Conservation (phyloP, 148 eudicot genomes). For the Silene latifolia region DNA sequence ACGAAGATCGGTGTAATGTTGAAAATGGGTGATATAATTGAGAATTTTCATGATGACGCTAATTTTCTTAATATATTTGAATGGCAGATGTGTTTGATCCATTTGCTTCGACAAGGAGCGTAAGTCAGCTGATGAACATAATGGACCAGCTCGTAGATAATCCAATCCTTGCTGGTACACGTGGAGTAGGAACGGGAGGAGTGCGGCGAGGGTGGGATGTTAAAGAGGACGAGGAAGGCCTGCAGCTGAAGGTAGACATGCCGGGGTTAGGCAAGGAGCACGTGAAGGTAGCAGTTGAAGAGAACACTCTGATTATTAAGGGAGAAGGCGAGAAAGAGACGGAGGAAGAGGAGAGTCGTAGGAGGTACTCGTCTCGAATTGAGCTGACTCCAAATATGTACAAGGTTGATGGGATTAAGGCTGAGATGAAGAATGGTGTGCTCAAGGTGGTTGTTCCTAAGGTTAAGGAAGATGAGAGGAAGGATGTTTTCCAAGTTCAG, state of each 20-base stretch:
- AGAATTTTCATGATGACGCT: too few species aligned
- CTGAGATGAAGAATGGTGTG: constrained; percentile 67
- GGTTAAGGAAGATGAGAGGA: constrained; percentile 54
- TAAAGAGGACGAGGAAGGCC: constrained; percentile 49
- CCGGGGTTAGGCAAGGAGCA: constrained; percentile 73
- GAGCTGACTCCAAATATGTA: constrained; percentile 47
- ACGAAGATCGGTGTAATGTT: too few species aligned
- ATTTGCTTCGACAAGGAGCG: constrained; percentile 49
- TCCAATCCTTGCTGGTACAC: constrained; percentile 33
- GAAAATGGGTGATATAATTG: too few species aligned
- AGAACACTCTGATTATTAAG: constrained; percentile 53
- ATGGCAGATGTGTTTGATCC: constrained; percentile 70
- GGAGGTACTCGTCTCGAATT: constrained; percentile 50
- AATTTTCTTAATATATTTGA: neutral
- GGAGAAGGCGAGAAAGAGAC: constrained; percentile 49
- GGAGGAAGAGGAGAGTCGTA: constrained; percentile 37
- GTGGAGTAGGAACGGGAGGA: constrained; percentile 25
- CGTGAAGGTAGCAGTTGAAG: constrained; percentile 68
- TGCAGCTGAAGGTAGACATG: constrained; percentile 68
- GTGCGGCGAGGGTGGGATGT: constrained; percentile 55
- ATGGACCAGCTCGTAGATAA: constrained; percentile 61
- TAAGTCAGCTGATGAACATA: constrained; percentile 67
- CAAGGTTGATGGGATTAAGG: constrained; percentile 44
- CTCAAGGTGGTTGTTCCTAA: constrained; percentile 49
- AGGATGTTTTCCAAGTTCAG: constrained; percentile 43